Evolutionary conservation across 2,329 filamentous ascomycete species (phyloP).

Genomic region (Fusarium sarcochroum): DNA sequence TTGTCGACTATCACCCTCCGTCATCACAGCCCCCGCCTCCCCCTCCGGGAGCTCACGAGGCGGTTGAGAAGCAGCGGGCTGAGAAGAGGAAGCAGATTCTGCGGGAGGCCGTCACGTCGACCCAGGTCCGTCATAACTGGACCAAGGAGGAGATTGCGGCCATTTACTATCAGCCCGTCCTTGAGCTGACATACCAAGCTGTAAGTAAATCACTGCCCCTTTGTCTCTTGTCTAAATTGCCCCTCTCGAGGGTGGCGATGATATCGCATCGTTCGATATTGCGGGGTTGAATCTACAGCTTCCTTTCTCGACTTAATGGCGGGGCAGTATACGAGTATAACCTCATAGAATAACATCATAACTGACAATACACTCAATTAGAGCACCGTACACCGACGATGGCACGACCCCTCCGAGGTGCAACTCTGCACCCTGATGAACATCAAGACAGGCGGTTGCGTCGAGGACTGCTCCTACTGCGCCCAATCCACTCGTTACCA

Average conservation of each 20-base stretch:
- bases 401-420: constrained; percentile 86
- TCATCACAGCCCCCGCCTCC: constrained; percentile 45
- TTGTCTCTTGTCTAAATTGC: background rate
- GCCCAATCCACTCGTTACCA: constrained; percentile 87
- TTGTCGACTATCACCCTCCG: constrained; percentile 44
- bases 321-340: constrained; percentile 2
- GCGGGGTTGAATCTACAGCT: constrained; percentile 1
- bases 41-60: constrained; percentile 37
- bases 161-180: constrained; percentile 85
- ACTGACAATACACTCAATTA: constrained; percentile 55
- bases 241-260: background rate
- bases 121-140: constrained; percentile 79
- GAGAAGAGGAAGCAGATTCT: constrained; percentile 55
- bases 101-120: constrained; percentile 70
- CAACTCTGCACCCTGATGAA: constrained; percentile 97
- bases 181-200: constrained; percentile 82
- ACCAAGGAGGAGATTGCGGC: constrained; percentile 84
- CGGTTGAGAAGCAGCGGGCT: constrained; percentile 41
- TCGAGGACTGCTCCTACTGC: constrained; percentile 94
- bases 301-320: background rate
- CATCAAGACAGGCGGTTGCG: constrained; percentile 95
- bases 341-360: constrained; percentile 15
- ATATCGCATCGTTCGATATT: background rate
- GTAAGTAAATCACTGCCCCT: constrained; percentile 61
- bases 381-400: constrained; percentile 84